These are phyloP conservation scores for Boletus sp. DNA, from an alignment of 768 basidiomycete genomes.

Conservation along the genomic window DNA sequence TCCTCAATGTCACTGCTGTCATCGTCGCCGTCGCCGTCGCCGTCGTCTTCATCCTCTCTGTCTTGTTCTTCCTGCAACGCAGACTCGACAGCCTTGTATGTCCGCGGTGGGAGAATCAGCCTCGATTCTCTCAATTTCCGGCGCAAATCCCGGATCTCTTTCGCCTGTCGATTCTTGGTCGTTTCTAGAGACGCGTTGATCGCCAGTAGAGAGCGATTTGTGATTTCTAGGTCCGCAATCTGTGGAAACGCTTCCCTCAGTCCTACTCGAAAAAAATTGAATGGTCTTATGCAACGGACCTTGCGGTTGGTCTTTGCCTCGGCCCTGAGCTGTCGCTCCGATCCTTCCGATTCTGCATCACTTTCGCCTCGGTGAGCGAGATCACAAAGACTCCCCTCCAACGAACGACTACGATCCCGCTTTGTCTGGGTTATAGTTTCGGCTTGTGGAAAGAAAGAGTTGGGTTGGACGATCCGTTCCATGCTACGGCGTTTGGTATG, in stretches of 20 bases:
- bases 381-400: constrained; percentile 13
- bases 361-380: constrained; percentile 26
- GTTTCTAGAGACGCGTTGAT: constrained; percentile 84
- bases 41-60: constrained; percentile 38
- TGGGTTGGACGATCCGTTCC: constrained; percentile 17
- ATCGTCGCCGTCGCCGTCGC: constrained; percentile 39
- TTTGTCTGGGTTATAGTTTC: constrained; percentile 9
- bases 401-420: constrained; percentile 23
- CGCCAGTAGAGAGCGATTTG: constrained; percentile 78
- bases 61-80: constrained; percentile 40
- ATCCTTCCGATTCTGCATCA: constrained; percentile 32
- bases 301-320: constrained; percentile 86
- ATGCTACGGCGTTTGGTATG: constrained; percentile 38
- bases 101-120: constrained; percentile 67
- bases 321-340: constrained; percentile 56
- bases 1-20: constrained; percentile 40
- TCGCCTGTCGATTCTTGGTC: constrained; percentile 73
- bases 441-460: constrained; percentile 9
- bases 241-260: constrained; percentile 29
- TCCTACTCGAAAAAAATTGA: neutral
- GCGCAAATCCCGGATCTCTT: constrained; percentile 81
- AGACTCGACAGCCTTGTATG: constrained; percentile 56
- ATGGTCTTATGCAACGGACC: constrained; percentile 38
- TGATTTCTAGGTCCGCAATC: constrained; percentile 93
- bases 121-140: constrained; percentile 80